A percentile compares a stretch with the other conserved stretches of the same genome.
Conservation (phyloP, 2,329 filamentous ascomycete species). For the Graphilbum ipis-grandicollis region DNA sequence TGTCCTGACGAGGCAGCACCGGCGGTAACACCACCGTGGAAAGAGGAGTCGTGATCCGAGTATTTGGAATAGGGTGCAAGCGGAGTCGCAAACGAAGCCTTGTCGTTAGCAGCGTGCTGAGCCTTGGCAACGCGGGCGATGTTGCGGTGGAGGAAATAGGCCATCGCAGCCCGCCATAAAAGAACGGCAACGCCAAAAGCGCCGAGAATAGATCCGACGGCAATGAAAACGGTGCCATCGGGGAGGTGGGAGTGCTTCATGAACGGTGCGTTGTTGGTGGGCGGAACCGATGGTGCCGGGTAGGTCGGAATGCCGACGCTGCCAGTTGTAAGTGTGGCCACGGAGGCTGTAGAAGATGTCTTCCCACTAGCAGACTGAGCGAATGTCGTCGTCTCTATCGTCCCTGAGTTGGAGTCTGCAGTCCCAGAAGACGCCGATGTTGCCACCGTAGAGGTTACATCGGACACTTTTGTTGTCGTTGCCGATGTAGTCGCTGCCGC, state of each 20-base stretch:
- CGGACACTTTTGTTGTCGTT: too few relatives aligned
- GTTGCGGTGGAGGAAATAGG: constrained; percentile 80
- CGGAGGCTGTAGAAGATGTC: constrained; percentile 5
- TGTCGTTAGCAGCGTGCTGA: constrained; percentile 52
- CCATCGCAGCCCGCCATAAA: constrained; percentile 73
- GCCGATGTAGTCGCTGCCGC: too few relatives aligned
- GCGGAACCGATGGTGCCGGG: constrained; percentile 61
- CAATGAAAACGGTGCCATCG: constrained; percentile 92
- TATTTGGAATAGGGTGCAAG: constrained; percentile 48
- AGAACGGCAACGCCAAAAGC: constrained; percentile 69
- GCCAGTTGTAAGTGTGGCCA: constrained; percentile 5
- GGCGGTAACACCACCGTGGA: not conserved
- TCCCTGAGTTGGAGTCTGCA: too few relatives aligned
- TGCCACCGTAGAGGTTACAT: too few relatives aligned
- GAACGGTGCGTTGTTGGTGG: constrained; percentile 70
- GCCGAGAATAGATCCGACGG: constrained; percentile 74
- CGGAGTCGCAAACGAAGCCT: constrained; percentile 40
- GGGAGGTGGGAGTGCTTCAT: constrained; percentile 78
- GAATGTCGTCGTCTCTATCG: too few relatives aligned
- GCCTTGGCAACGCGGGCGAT: constrained; percentile 72
- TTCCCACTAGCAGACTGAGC: not conserved
- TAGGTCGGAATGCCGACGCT: constrained; percentile 32
- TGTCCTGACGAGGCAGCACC: constrained; percentile 10
- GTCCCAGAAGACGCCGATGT: too few relatives aligned
- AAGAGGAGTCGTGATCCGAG: constrained; percentile 32